Percentiles rank a stretch among this genome's conserved stretches.
Evolutionary conservation across 208 protist genomes (phyloP).

Genomic region (Acanthamoeba royreba): DNA sequence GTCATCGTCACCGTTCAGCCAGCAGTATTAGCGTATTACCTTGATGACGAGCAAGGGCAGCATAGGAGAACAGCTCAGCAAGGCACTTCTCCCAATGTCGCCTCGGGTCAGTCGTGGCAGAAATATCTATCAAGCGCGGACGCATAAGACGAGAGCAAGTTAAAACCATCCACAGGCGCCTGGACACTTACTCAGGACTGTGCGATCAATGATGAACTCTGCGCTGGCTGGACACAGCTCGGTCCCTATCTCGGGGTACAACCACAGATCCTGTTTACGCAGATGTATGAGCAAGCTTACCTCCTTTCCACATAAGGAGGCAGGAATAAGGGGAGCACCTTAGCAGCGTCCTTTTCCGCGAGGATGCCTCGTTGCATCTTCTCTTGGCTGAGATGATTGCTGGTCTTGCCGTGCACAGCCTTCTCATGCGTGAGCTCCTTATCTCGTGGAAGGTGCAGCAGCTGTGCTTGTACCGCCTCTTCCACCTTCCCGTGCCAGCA

Average conservation of each 20-base stretch:
- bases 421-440: slow-evolving; percentile 2
- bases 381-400: neutral
- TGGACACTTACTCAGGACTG: neutral
- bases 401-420: neutral
- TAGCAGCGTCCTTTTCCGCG: neutral
- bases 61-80: neutral
- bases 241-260: neutral
- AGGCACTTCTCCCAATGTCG: neutral
- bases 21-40: too few species aligned
- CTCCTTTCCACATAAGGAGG: neutral
- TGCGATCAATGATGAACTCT: neutral
- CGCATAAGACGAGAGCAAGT: neutral
- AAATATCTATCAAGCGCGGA: neutral
- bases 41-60: neutral
- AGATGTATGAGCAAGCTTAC: neutral
- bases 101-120: neutral
- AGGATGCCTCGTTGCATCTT: neutral
- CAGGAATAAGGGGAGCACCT: neutral
- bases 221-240: neutral
- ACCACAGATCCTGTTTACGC: neutral
- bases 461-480: neutral
- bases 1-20: too few species aligned
- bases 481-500: neutral
- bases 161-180: neutral
- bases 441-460: neutral